A percentile compares a stretch with the other conserved stretches of the same genome.
Conservation (phyloP, 345 rosid species). For the Dimocarpus longan region DNA sequence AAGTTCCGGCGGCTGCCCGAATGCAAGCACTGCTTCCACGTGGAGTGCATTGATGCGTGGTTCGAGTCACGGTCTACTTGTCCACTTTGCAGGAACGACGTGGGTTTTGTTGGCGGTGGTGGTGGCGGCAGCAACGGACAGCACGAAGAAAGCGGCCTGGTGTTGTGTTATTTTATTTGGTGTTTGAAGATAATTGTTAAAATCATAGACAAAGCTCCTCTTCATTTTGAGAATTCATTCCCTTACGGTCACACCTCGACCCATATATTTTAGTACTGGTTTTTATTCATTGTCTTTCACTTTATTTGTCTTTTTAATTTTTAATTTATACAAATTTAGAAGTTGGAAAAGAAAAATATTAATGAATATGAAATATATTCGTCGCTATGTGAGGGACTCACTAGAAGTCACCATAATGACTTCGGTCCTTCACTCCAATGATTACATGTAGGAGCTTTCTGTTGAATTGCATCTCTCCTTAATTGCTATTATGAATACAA, state of each 20-base stretch:
- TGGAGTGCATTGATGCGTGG: conserved; percentile 60
- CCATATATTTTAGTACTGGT: not conserved
- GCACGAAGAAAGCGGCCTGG: not conserved
- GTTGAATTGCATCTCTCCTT: no score
- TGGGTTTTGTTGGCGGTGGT: not conserved
- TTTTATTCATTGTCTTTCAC: no score
- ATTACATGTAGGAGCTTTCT: no score
- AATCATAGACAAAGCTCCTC: not conserved
- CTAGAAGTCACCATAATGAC: no score
- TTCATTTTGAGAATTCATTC: not conserved
- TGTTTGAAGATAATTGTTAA: not conserved
- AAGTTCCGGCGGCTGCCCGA: conserved; percentile 42
- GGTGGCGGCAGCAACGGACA: not conserved
- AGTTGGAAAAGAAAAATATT: no score
- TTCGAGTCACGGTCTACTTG: conserved; percentile 53
- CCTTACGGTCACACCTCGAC: not conserved
- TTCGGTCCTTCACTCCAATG: no score
- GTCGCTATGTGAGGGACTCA: no score
- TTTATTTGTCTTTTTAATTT: no score
- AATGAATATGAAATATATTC: no score
- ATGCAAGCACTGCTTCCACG: conserved; percentile 60
- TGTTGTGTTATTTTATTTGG: not conserved
- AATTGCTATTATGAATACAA: no score
- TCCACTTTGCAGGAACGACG: conserved; percentile 47
- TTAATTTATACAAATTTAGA: no score